Base-by-base conservation (phyloP, 1,284 basidiomycete species). In the Marasmius oreades region DNA sequence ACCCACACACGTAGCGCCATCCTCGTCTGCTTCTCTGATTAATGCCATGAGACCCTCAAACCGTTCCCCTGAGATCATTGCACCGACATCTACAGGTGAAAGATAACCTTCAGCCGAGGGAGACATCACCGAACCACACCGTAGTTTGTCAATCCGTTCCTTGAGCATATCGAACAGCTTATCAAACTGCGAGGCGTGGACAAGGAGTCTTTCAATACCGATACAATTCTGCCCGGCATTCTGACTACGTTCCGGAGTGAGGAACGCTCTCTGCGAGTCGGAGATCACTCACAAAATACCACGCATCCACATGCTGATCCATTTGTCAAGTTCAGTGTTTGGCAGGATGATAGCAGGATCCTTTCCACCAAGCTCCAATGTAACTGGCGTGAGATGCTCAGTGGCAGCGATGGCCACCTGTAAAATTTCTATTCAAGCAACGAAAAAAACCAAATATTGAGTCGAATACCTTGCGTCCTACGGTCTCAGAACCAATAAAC, bases 201-300 rank as follows among this genome's bases (percentile, higher is more conserved):
- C 93, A 46, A 98, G 82, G 62, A 98, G 84, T 0, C 95, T 84
- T 70, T 99, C 96, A 58, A 96, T 92, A 26, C 95, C 95, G 63
- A 97, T 96, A 69, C 96, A 99, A 69, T 98, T 98, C 73, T 98
- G 96, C 16, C 96, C 96, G 43, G 83, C 82, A 59, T 93, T 93
- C 77, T 95, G 93, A 76, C 91, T 93, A 66, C 44, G 47, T 37
- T 33, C 53, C 43, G 12, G 37, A 33, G 28, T 57, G 31, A 51
- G 20, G 18, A 33, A 23, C 46, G 16, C 31, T 11, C 45, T 61
- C 26, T 4, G 42, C 11, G 28, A 26, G 26, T 12, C n/a, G 28
- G 5, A 31, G 5, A 31, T 4, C 10, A 78, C 91, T 71, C 70
- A 94, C 92, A 91, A 96, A 55, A 92, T 81, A 43, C 91, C 93